Evolutionary conservation across 129 eudicot genomes (phyloP).

Genomic region (Escallonia herrerae): DNA sequence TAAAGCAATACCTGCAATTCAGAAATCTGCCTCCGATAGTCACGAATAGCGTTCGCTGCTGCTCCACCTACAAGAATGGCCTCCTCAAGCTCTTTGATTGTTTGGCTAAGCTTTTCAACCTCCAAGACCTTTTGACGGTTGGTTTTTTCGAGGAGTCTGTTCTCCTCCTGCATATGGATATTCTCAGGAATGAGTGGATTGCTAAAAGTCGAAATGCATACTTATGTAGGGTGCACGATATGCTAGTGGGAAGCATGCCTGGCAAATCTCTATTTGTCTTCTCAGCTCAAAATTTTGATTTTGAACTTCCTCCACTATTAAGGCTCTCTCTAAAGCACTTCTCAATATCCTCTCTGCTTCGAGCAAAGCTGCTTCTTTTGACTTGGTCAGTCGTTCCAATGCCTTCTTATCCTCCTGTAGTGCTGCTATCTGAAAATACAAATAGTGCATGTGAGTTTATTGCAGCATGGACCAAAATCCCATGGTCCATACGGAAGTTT

Average conservation of each 20-base stretch:
- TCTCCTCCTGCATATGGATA: slow-evolving; percentile 59
- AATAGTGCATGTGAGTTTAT: not conserved
- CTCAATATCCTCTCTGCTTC: slow-evolving; percentile 83
- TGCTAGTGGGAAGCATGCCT: slow-evolving; percentile 22
- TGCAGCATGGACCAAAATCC: not conserved
- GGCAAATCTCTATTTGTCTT: slow-evolving; percentile 85
- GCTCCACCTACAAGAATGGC: slow-evolving; percentile 88
- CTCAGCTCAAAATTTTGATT: slow-evolving; percentile 78
- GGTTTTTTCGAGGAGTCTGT: slow-evolving; percentile 75
- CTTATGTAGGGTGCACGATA: not conserved
- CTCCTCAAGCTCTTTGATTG: slow-evolving; percentile 89
- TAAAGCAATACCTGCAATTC: slow-evolving; percentile 49
- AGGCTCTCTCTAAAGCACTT: slow-evolving; percentile 89
- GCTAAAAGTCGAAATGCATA: no score
- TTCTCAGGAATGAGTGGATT: no score
- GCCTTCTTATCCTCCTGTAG: slow-evolving; percentile 80
- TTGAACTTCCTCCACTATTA: slow-evolving; percentile 84
- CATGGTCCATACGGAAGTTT: not conserved
- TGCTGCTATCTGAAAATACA: slow-evolving; percentile 45
- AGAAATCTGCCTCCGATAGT: slow-evolving; percentile 57
- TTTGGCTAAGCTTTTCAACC: slow-evolving; percentile 81
- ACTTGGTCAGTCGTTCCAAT: slow-evolving; percentile 64
- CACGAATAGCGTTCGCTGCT: slow-evolving; percentile 71
- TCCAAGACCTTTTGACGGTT: slow-evolving; percentile 83
- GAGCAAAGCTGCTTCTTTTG: slow-evolving; percentile 82